phyloP scores from a whole-genome alignment of 2,329 filamentous ascomycete genomes.

The Pyricularia pennisetigena region DNA sequence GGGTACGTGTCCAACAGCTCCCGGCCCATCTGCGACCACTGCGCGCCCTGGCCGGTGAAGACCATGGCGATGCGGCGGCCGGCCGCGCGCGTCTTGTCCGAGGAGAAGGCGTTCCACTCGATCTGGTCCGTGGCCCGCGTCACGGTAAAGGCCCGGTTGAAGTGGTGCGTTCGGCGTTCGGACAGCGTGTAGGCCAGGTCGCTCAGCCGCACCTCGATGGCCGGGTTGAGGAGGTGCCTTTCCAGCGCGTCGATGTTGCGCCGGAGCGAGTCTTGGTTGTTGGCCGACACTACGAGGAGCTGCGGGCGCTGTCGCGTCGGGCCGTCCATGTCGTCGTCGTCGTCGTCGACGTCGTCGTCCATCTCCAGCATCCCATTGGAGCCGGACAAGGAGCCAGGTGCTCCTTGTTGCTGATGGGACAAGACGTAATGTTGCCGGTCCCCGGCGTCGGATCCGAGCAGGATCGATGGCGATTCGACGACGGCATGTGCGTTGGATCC shows the following conservation, averaged over 20 bases:
- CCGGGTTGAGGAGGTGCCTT: slow-evolving; percentile 7
- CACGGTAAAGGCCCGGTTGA: neutral
- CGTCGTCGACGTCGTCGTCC: neutral
- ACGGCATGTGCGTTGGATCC: slow-evolving; percentile 20
- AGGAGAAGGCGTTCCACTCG: neutral
- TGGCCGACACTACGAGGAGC: slow-evolving; percentile 12
- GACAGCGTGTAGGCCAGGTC: slow-evolving; percentile 17
- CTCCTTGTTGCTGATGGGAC: neutral
- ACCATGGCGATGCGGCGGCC: slow-evolving; percentile 12
- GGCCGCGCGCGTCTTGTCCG: neutral
- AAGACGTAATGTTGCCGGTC: neutral
- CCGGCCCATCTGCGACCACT: slow-evolving; percentile 20
- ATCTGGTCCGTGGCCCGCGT: neutral
- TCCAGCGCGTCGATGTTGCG: slow-evolving; percentile 6
- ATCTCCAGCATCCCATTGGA: neutral
- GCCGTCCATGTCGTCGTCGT: neutral
- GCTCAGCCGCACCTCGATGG: neutral
- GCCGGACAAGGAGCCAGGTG: too few relatives aligned
- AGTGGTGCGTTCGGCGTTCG: slow-evolving; percentile 5
- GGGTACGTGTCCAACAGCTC: slow-evolving; percentile 8
- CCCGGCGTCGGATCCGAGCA: neutral
- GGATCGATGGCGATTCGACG: slow-evolving; percentile 17
- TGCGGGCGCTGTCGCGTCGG: neutral
- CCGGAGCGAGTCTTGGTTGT: slow-evolving; percentile 10
- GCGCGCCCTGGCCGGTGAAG: slow-evolving; percentile 24